Evolutionary conservation across 2,329 filamentous ascomycete species (phyloP).

Genomic region (Triangularia verruculosa): DNA sequence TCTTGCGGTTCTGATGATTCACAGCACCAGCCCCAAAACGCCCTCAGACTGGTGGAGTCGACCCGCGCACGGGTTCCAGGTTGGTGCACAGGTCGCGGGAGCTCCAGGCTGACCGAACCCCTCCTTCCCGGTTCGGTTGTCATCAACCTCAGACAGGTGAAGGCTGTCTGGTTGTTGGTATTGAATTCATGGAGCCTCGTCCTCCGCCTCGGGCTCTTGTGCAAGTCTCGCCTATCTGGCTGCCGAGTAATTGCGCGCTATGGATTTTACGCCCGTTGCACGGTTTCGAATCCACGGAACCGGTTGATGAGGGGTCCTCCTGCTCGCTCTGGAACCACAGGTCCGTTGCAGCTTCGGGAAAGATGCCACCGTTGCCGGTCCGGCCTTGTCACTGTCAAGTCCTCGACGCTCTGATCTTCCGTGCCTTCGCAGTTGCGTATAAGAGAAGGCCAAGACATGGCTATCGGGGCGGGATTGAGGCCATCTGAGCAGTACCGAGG

Average conservation of each 20-base stretch:
- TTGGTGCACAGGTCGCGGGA: neutral
- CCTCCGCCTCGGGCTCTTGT: neutral
- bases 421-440: neutral
- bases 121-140: conserved; percentile 11
- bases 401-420: no score
- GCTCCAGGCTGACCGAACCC: neutral
- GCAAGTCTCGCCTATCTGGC: neutral
- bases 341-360: neutral
- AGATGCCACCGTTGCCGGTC: conserved; percentile 1
- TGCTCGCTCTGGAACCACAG: neutral
- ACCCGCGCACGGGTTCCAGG: neutral
- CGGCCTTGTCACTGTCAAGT: neutral
- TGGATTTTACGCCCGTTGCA: conserved; percentile 6
- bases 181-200: no score
- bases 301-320: neutral
- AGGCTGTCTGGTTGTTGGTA: neutral
- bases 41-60: neutral
- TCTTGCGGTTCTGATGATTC: neutral
- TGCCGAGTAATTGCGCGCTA: conserved; percentile 4
- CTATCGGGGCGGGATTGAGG: neutral
- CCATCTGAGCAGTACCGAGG: neutral
- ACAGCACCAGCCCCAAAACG: neutral
- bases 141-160: conserved; percentile 23
- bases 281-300: conserved; percentile 7
- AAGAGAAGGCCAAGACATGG: neutral